Evolutionary conservation across 2,329 filamentous ascomycete genomes (phyloP).

Genomic region (Blastomyces silverae): DNA sequence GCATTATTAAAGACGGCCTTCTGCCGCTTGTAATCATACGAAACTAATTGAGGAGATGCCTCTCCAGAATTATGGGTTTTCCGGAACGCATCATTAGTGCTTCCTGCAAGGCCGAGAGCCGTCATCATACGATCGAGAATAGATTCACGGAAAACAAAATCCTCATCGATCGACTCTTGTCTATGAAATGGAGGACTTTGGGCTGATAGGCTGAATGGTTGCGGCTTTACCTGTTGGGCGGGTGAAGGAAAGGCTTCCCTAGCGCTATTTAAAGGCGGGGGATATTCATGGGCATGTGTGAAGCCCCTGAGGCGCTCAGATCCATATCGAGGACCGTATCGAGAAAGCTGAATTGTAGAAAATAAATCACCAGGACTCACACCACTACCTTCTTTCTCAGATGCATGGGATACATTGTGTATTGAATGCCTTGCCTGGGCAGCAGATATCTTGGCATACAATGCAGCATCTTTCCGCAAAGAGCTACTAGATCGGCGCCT

Average conservation of each 20-base stretch:
- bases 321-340: slow-evolving; percentile 50
- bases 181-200: slow-evolving; percentile 50
- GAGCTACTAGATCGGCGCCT: slow-evolving; percentile 66
- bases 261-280: slow-evolving; percentile 9
- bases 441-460: slow-evolving; percentile 57
- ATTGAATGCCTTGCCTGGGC: slow-evolving; percentile 35
- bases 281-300: slow-evolving; percentile 15
- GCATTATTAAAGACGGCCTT: slow-evolving; percentile 79
- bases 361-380: slow-evolving; percentile 71
- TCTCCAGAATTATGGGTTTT: slow-evolving; percentile 67
- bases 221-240: not conserved
- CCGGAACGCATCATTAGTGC: slow-evolving; percentile 56
- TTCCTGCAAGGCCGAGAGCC: slow-evolving; percentile 69
- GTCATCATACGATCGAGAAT: slow-evolving; percentile 95
- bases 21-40: slow-evolving; percentile 72
- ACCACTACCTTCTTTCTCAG: slow-evolving; percentile 36
- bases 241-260: not conserved
- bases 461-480: slow-evolving; percentile 69
- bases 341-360: slow-evolving; percentile 65
- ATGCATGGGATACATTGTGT: slow-evolving; percentile 24
- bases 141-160: slow-evolving; percentile 78
- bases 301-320: slow-evolving; percentile 18
- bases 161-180: slow-evolving; percentile 79
- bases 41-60: slow-evolving; percentile 74
- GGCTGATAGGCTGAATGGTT: slow-evolving; percentile 25